Evolutionary conservation across 257 asterid species (phyloP), one percentile per base, ranked within the genome.

Genomic region (Verbena officinalis): DNA sequence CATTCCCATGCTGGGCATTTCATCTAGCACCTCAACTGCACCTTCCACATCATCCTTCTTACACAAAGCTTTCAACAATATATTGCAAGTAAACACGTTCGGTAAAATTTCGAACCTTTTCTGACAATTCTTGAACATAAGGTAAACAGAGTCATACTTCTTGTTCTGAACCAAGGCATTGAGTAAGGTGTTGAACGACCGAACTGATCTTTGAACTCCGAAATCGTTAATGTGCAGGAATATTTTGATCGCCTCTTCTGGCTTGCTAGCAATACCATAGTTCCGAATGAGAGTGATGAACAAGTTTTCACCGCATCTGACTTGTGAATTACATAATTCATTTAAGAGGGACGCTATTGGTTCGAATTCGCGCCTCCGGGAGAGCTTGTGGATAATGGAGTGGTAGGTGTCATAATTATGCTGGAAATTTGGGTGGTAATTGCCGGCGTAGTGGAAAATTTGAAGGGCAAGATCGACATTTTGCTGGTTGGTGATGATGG

Each of bases 1-100:
- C 71, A 93, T 57, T 15, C 97, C 97, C 92, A 90, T 84, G 30
- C 75, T 84, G 9, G 99, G 97, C 83, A 93, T 93, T 81, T 93
- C 99, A 73, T 86, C 95, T 6, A 93, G 51, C 80, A 93, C 68
- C 75, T 73, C 77, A 51, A 80, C 65, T 4, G 95, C 94, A 80
- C 85, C 79, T 64, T 73, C 80, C 39, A 86, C 55, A 59, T 90
- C 92, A 55, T 70, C 70, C 70, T 86, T 90, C 71, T 80, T 93
- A 71, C 99, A 84, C 65, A 90, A 65, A 19, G 95, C 97, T 73
- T 90, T 87, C 16, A 93, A 53, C 84, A 93, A 59, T 49, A 93
- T 87, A 64, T 93, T 90, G 81, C 95, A 86, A 51, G 95, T 87
- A 65, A 80, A 70, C 75, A 93, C 92, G 76, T 88, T 84, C 9